Base-by-base conservation (phyloP, 2,329 filamentous ascomycete genomes). In the Ceratocystis papillata region DNA sequence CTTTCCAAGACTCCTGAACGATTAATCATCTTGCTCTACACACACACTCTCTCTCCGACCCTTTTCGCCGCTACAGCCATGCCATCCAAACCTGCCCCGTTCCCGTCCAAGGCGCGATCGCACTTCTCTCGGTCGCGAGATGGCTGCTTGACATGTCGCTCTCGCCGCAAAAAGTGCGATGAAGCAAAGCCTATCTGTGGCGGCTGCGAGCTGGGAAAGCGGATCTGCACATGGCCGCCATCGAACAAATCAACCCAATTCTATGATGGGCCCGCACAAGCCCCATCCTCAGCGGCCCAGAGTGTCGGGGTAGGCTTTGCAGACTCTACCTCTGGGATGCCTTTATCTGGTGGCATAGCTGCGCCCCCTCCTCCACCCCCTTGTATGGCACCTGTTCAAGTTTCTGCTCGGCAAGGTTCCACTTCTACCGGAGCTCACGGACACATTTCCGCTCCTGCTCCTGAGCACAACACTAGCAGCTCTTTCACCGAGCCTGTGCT, bases 121-220 rank as follows among this genome's bases (percentile, higher is more conserved):
- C 67, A 68, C 33, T 65, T 68, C 50, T 68, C 64, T 25, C 67
- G 67, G 7, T 68, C 67, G 17, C 66, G 68, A 15, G 73, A 74
- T 41, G 77, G 77, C 12, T 79, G 77, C 69, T 69, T 77, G 63
- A 78, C 77, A 69, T 79, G 77, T 71, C 77, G 78, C 69, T 73
- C 73, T 30, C 75, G 77, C 57, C 79, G 79, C 73, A 79, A 79
- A 73, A 79, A 79, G 70, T 79, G 77, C 70, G 77, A 79, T 67
- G 78, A 79, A 71, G 71, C 70, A 8, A 78, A 77, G 68, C 77
- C 77, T 1, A 73, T 73, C 53, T 79, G 77, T 68, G 72, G 73
- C 41, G 74, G 76, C 63, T 78, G 76, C 50, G 70, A 69, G 45
- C 70, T 71, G 22, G 73, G 72, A 63, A 68, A 68, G n/a, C 68